phyloP scores from a whole-genome alignment of 257 asterid species.

The Echites panduratus region DNA sequence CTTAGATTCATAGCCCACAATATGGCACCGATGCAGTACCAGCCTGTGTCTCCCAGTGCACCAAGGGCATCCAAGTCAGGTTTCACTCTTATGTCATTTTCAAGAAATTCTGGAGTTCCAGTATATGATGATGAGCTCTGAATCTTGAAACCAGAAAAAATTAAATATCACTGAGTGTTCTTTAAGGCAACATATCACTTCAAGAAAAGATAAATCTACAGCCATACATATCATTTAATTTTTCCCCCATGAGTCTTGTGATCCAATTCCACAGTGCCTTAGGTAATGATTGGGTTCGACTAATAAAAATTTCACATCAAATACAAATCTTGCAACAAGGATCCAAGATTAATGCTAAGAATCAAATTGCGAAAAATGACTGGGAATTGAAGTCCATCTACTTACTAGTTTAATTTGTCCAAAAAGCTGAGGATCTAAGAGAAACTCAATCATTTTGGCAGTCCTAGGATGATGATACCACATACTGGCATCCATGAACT shows the following conservation, averaged over 20 bases:
- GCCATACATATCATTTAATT: not conserved
- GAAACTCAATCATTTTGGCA: conserved; percentile 45
- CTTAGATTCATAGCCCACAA: conserved; percentile 64
- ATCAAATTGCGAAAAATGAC: not conserved
- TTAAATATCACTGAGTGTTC: conserved; percentile 1
- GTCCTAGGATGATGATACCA: conserved; percentile 96
- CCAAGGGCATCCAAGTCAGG: conserved; percentile 70
- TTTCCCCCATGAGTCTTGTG: not conserved
- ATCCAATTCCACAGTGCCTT: not conserved
- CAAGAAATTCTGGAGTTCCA: conserved; percentile 40
- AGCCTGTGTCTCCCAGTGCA: conserved; percentile 72
- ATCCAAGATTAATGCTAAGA: not conserved
- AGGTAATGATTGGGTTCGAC: too few species aligned
- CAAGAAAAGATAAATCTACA: not conserved
- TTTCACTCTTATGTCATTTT: conserved; percentile 52
- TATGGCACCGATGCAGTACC: conserved; percentile 79
- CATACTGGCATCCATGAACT: conserved; percentile 88
- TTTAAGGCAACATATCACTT: not conserved
- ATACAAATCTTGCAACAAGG: not conserved
- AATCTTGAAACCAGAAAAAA: conserved; percentile 33
- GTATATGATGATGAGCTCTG: conserved; percentile 56
- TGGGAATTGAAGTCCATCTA: not conserved
- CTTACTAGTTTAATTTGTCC: conserved; percentile 59
- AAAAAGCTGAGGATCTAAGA: conserved; percentile 35
- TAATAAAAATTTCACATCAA: not conserved